Evolutionary conservation across 352 stramenopile genomes (phyloP).

Genomic region (Peronospora farinosa): DNA sequence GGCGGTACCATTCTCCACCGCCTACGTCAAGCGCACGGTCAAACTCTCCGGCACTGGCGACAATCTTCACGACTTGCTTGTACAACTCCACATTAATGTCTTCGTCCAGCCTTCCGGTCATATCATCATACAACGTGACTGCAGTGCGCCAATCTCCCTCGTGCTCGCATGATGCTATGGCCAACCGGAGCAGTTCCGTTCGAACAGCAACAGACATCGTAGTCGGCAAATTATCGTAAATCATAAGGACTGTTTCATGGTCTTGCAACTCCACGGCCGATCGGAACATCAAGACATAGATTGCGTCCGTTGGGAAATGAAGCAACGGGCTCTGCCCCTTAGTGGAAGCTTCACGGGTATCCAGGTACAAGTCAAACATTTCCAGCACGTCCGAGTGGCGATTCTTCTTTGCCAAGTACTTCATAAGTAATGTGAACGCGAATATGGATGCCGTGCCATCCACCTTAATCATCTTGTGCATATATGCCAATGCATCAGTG

Average conservation of each 20-base stretch:
- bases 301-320: slow-evolving; percentile 54
- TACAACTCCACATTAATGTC: slow-evolving; percentile 71
- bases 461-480: slow-evolving; percentile 43
- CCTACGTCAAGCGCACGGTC: slow-evolving; percentile 81
- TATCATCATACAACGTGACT: slow-evolving; percentile 71
- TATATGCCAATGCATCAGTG: slow-evolving; percentile 35
- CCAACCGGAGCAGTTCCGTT: slow-evolving; percentile 39
- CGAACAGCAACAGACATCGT: slow-evolving; percentile 49
- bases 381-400: slow-evolving; percentile 39
- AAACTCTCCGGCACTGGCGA: slow-evolving; percentile 76
- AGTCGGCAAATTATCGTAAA: slow-evolving; percentile 46
- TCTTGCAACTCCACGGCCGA: slow-evolving; percentile 41
- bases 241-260: slow-evolving; percentile 51
- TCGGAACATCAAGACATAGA: slow-evolving; percentile 59
- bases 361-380: slow-evolving; percentile 58
- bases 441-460: slow-evolving; percentile 53
- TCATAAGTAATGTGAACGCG: slow-evolving; percentile 70
- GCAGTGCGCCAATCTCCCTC: slow-evolving; percentile 66
- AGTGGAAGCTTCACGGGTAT: slow-evolving; percentile 36
- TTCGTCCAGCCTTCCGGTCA: slow-evolving; percentile 47
- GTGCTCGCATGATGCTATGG: slow-evolving; percentile 53
- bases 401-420: slow-evolving; percentile 42
- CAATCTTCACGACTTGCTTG: slow-evolving; percentile 76
- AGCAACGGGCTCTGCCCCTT: slow-evolving; percentile 51
- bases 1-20: slow-evolving; percentile 78